Conservation (phyloP, 2,329 filamentous ascomycete species). For the Penicillium sp. region DNA sequence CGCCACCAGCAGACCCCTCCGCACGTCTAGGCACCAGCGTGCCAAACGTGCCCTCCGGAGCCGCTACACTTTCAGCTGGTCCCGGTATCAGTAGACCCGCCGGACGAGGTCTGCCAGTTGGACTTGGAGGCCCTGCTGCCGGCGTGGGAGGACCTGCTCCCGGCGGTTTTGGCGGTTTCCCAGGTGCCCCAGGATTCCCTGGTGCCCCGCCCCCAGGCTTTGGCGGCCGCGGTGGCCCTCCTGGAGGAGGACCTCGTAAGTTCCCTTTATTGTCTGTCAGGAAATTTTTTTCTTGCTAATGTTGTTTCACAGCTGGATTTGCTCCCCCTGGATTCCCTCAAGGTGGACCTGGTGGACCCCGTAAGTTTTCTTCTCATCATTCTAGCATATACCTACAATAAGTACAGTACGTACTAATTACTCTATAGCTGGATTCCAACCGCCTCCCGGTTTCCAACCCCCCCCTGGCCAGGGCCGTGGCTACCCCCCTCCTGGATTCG, state of each 20-base stretch:
- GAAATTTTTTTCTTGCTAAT: constrained; percentile 6
- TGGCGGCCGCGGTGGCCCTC: constrained; percentile 49
- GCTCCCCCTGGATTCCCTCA: constrained; percentile 46
- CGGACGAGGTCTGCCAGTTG: constrained; percentile 77
- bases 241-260: constrained; percentile 48
- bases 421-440: constrained; percentile 51
- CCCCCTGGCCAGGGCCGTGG: constrained; percentile 55
- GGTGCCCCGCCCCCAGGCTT: constrained; percentile 49
- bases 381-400: constrained; percentile 4
- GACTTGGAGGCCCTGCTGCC: constrained; percentile 81
- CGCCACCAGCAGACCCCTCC: constrained; percentile 88
- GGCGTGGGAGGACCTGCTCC: constrained; percentile 78
- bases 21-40: constrained; percentile 77
- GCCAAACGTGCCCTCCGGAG: constrained; percentile 51
- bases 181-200: constrained; percentile 45
- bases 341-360: constrained; percentile 37
- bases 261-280: constrained; percentile 21
- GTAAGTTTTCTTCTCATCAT: constrained; percentile 33
- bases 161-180: constrained; percentile 51
- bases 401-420: constrained; percentile 13
- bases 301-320: constrained; percentile 39
- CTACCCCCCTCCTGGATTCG: constrained; percentile 50
- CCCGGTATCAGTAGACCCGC: constrained; percentile 88
- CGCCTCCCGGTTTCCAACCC: constrained; percentile 71
- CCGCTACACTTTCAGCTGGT: constrained; percentile 71